A percentile compares a stretch with the other conserved stretches of the same genome.
Evolutionary conservation across 2,329 filamentous ascomycete species (phyloP).

Genomic region (Ascochyta fabae): DNA sequence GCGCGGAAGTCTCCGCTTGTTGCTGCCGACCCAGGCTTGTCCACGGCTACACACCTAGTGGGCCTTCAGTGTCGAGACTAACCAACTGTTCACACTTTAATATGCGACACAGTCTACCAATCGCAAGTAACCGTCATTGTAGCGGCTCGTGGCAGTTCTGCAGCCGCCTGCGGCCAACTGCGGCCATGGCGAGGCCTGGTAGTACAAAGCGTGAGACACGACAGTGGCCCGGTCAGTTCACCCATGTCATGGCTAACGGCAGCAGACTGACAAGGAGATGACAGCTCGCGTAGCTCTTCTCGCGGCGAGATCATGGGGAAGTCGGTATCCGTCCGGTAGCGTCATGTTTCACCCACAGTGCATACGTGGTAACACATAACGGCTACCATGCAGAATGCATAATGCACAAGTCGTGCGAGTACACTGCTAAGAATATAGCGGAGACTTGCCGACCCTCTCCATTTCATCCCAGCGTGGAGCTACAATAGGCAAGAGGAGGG

Average conservation of each 20-base stretch:
- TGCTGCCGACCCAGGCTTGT: neutral
- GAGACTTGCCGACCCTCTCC: neutral
- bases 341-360: constrained; percentile 14
- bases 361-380: constrained; percentile 21
- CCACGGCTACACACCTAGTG: neutral
- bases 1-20: neutral
- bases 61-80: neutral
- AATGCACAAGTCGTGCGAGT: constrained; percentile 10
- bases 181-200: constrained; percentile 8
- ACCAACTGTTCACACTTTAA: neutral
- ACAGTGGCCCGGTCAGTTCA: constrained; percentile 2
- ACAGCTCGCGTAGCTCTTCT: constrained; percentile 23
- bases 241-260: constrained; percentile 7
- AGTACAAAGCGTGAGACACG: constrained; percentile 19
- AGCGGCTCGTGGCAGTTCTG: constrained; percentile 7
- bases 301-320: constrained; percentile 23
- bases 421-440: neutral
- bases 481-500: neutral
- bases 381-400: constrained; percentile 20
- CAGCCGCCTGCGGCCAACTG: constrained; percentile 5
- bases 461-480: neutral
- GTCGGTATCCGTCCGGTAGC: constrained; percentile 26
- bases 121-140: neutral
- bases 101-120: neutral
- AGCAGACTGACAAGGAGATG: constrained; percentile 8